Evolutionary conservation across 768 basidiomycete genomes (phyloP).

Genomic region (Sistotremastrum niveocremeum): DNA sequence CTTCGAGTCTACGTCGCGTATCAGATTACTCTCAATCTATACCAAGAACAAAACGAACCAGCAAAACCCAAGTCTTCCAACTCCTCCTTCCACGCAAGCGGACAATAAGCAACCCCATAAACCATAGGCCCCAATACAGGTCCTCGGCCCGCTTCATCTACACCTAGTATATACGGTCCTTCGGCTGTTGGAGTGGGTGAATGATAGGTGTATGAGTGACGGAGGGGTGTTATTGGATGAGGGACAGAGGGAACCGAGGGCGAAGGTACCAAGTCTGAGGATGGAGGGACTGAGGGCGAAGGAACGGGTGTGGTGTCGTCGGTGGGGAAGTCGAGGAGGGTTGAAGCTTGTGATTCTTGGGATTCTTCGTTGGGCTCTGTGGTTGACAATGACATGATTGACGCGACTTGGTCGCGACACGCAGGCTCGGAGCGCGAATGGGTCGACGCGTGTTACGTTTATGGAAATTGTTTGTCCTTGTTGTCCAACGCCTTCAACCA

Average conservation of each 20-base stretch:
- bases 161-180: conserved; percentile 87
- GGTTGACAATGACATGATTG: no score
- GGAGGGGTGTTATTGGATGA: conserved; percentile 42
- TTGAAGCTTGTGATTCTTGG: no score
- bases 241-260: conserved; percentile 53
- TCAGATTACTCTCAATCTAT: neutral
- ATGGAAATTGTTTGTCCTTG: no score
- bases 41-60: conserved; percentile 32
- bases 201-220: conserved; percentile 66
- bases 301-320: no score
- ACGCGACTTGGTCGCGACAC: no score
- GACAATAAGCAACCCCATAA: conserved; percentile 92
- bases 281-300: no score
- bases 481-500: no score
- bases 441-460: no score
- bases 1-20: conserved; percentile 65
- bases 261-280: no score
- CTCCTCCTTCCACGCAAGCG: conserved; percentile 55
- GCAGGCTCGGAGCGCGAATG: no score
- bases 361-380: no score
- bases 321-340: no score
- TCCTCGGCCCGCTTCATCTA: conserved; percentile 97
- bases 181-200: conserved; percentile 51
- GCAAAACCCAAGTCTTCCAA: conserved; percentile 82
- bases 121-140: conserved; percentile 94